phyloP scores from a whole-genome alignment of 768 basidiomycete species.

The Pleurotus citrinopileatus region DNA sequence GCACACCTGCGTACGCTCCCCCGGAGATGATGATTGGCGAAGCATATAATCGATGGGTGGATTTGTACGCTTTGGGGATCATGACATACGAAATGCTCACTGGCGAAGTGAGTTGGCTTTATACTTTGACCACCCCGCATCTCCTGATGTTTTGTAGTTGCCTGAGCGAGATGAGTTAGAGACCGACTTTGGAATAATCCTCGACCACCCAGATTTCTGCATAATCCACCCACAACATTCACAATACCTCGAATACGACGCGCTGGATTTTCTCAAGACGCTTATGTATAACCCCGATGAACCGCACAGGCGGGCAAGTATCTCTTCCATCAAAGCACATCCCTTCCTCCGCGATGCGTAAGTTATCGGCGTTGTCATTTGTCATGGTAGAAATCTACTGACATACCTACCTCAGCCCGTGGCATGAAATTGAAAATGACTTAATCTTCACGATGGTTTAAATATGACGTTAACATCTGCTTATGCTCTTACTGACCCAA shows the following conservation, averaged over 20 bases:
- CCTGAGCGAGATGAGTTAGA: not conserved
- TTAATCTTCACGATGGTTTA: not conserved
- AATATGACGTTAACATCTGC: not conserved
- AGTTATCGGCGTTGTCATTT: not conserved
- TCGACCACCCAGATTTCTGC: not conserved
- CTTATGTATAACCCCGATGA: not conserved
- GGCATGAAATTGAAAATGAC: conserved; percentile 8
- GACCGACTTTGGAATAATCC: not conserved
- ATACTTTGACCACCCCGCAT: not conserved
- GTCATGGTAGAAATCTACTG: not conserved
- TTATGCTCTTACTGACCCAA: not conserved
- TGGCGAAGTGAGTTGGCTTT: not conserved
- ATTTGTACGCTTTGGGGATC: not conserved
- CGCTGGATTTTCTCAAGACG: conserved; percentile 2
- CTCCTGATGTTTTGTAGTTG: not conserved
- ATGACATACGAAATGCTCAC: not conserved
- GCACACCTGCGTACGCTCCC: not conserved
- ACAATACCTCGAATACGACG: not conserved
- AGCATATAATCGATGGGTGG: not conserved
- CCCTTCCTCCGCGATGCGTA: conserved; percentile 5
- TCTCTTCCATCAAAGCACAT: not conserved
- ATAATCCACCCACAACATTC: not conserved
- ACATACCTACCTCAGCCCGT: not conserved
- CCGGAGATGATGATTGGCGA: not conserved
- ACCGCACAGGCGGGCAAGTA: not conserved